These are phyloP conservation scores for Dactylis glomerata DNA, from an alignment of 176 grass and related monocot genomes.

Conservation along the genomic window DNA sequence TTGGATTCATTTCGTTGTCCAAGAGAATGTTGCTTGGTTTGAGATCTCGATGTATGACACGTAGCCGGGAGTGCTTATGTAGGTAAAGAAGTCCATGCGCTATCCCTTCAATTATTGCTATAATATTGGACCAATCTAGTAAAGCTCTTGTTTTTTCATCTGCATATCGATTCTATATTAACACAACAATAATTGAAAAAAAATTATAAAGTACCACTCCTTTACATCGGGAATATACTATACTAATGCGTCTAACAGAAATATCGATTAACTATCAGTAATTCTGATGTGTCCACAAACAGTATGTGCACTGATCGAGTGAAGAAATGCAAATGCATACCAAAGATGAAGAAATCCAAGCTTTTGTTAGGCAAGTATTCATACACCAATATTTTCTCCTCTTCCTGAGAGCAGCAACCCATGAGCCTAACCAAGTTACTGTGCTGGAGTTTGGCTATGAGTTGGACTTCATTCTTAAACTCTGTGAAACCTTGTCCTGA, in stretches of 20 bases:
- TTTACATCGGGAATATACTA: too few species aligned
- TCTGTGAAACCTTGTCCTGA: background rate
- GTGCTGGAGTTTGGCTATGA: slow-evolving; percentile 5
- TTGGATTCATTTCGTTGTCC: slow-evolving; percentile 7
- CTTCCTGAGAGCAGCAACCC: slow-evolving; percentile 33
- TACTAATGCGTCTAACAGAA: too few species aligned
- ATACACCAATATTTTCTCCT: slow-evolving; percentile 61
- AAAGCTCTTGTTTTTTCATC: slow-evolving; percentile 5
- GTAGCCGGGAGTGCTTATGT: background rate
- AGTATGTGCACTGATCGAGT: background rate
- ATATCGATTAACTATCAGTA: background rate
- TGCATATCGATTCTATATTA: too few species aligned
- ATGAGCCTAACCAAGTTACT: slow-evolving; percentile 9
- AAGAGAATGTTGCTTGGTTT: slow-evolving; percentile 20
- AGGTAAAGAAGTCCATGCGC: slow-evolving; percentile 24
- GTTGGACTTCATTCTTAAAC: background rate
- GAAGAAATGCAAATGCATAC: slow-evolving; percentile 13
- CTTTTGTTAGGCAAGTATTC: slow-evolving; percentile 73
- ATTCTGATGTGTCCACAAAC: background rate
- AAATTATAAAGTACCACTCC: background rate
- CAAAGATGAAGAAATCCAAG: slow-evolving; percentile 62
- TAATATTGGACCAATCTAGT: background rate
- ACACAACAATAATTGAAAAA: too few species aligned
- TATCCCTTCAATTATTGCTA: background rate
- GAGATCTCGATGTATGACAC: slow-evolving; percentile 24